These are phyloP conservation scores for Collybia sp. DNA, from an alignment of 768 basidiomycete genomes.

Conservation along the genomic window DNA sequence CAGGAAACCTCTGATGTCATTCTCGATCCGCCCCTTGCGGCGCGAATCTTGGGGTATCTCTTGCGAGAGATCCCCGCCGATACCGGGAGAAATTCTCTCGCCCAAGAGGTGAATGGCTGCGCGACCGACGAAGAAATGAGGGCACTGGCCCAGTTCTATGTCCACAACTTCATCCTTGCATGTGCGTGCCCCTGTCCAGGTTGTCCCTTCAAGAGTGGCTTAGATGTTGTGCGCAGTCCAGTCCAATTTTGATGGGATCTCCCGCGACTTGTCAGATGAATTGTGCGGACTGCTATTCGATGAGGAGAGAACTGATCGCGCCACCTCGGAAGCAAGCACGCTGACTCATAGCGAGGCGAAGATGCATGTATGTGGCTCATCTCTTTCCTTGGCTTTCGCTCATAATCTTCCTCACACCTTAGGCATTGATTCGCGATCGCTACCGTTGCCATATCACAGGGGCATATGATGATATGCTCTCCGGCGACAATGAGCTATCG, in stretches of 20 bases:
- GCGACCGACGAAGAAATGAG: background rate
- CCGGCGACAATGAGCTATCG: background rate
- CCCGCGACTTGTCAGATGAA: background rate
- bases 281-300: background rate
- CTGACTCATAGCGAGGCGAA: background rate
- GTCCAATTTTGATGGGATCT: background rate
- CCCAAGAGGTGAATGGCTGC: background rate
- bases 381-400: background rate
- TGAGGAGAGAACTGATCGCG: background rate
- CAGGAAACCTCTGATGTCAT: too few relatives aligned
- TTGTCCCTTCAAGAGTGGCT: background rate
- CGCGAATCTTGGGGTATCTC: background rate
- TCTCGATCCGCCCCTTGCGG: background rate
- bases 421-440: slow-evolving; percentile 7
- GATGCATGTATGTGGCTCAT: background rate
- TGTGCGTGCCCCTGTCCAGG: background rate
- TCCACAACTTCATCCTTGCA: background rate
- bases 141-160: background rate
- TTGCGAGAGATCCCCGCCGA: background rate
- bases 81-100: background rate
- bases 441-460: slow-evolving; percentile 5
- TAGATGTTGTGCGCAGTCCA: background rate
- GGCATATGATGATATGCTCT: background rate
- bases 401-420: background rate
- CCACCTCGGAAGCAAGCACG: background rate